Conservation (phyloP, 805 yeast species). For the Candida succiphila region DNA sequence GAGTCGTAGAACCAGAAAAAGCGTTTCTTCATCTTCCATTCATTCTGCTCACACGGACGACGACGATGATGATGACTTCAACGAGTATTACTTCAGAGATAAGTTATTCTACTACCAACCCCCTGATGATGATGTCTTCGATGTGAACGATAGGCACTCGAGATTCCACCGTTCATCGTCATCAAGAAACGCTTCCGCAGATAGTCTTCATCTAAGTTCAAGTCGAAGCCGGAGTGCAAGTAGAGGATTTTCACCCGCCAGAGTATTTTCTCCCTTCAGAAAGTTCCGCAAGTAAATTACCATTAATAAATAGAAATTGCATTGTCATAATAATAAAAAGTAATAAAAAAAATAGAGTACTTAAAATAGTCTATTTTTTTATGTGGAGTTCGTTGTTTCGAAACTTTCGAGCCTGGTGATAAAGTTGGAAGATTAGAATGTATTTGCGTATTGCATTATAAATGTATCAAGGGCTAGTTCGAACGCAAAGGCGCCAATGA, state of each 20-base stretch:
- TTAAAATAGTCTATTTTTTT: no score
- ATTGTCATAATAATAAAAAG: no score
- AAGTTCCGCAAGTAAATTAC: constrained; percentile 14
- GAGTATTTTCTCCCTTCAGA: constrained; percentile 22
- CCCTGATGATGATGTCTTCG: neutral
- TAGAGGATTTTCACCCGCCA: constrained; percentile 18
- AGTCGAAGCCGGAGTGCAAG: constrained; percentile 12
- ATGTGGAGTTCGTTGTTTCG: constrained; percentile 96
- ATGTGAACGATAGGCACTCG: constrained; percentile 6
- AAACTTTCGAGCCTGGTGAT: constrained; percentile 77
- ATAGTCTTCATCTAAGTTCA: constrained; percentile 1
- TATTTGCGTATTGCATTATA: constrained; percentile 85
- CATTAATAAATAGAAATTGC: no score
- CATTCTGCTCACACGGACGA: neutral
- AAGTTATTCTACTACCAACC: neutral
- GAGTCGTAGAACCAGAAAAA: no score
- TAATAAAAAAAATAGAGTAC: neutral
- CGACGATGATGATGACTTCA: neutral
- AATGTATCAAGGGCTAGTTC: constrained; percentile 89
- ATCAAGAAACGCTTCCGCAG: constrained; percentile 7
- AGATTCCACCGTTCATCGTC: constrained; percentile 16
- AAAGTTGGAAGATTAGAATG: constrained; percentile 90
- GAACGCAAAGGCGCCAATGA: constrained; percentile 74
- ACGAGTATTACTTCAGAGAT: neutral
- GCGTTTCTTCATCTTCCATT: no score